Percentiles rank a stretch among this genome's conserved stretches.
These are phyloP conservation scores for Paraphoma chrysanthemicola DNA, from an alignment of 2,329 filamentous ascomycete genomes.

Conservation along the genomic window DNA sequence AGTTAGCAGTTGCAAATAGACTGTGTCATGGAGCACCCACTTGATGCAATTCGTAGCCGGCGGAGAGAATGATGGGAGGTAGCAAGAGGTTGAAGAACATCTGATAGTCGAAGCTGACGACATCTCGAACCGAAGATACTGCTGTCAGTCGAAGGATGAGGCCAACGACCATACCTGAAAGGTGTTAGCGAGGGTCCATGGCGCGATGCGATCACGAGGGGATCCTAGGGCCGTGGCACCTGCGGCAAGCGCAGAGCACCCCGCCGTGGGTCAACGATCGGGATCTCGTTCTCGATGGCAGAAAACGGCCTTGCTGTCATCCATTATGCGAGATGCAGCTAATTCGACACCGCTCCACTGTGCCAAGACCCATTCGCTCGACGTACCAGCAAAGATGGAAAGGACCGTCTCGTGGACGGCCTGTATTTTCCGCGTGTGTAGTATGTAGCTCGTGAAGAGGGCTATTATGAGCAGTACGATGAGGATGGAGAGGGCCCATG, in stretches of 20 bases:
- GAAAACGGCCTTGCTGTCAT: constrained; percentile 6
- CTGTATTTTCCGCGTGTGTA: constrained; percentile 96
- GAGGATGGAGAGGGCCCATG: constrained; percentile 96
- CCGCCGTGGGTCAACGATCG: constrained; percentile 15
- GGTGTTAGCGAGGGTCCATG: constrained; percentile 30
- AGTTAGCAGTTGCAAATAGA: constrained; percentile 5
- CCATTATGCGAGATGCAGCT: constrained; percentile 15
- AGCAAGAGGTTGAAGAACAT: constrained; percentile 99
- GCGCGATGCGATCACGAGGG: constrained; percentile 22
- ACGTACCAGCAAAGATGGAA: constrained; percentile 90
- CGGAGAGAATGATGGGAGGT: constrained; percentile 97
- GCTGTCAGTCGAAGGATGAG: constrained; percentile 83
- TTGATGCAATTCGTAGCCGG: constrained; percentile 96
- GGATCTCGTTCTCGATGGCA: constrained; percentile 7
- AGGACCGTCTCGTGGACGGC: constrained; percentile 98
- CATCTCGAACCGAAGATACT: constrained; percentile 82
- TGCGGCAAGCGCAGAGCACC: constrained; percentile 13
- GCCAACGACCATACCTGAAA: constrained; percentile 89
- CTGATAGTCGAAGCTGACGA: constrained; percentile 97
- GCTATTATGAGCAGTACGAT: constrained; percentile 93
- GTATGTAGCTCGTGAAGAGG: constrained; percentile 94
- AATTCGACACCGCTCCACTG: constrained; percentile 4
- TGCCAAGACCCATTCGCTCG: constrained; percentile 7
- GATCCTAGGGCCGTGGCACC: constrained; percentile 11
- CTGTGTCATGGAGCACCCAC: constrained; percentile 39